Conservation (phyloP, 495 filamentous ascomycete species). For the Podospora pseudoanserina region DNA sequence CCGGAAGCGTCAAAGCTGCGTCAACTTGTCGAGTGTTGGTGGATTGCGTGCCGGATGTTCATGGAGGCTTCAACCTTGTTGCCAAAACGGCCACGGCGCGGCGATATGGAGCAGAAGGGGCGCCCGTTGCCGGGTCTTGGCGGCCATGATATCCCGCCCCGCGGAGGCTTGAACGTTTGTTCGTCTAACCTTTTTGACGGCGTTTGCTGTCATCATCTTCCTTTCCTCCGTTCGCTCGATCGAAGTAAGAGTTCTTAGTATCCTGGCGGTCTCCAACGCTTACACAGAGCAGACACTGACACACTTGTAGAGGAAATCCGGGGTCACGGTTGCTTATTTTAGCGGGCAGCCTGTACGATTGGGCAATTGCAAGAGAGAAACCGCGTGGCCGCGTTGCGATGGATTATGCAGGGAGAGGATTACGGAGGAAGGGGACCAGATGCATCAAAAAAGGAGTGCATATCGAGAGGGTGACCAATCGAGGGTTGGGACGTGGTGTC, state of each 20-base stretch:
- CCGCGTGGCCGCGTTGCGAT: constrained; percentile 10
- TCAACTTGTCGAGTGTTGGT: neutral
- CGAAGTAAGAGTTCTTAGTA: neutral
- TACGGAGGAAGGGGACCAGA: constrained; percentile 2
- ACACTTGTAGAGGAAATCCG: neutral
- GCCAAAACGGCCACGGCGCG: neutral
- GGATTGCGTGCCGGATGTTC: neutral
- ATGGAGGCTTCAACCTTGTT: constrained; percentile 1
- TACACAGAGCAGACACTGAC: neutral
- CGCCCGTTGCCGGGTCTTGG: neutral
- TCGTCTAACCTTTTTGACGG: neutral
- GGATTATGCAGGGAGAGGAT: constrained; percentile 4
- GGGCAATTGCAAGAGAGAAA: constrained; percentile 1
- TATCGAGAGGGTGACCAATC: constrained; percentile 19
- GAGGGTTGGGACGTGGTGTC: constrained; percentile 8
- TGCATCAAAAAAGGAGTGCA: constrained; percentile 25
- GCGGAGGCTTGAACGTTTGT: neutral
- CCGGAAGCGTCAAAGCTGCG: constrained; percentile 2
- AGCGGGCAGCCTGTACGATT: neutral
- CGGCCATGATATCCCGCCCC: neutral
- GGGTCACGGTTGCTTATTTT: constrained; percentile 9
- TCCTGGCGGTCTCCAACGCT: constrained; percentile 6
- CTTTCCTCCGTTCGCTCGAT: neutral
- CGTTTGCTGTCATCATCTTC: neutral
- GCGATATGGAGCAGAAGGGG: neutral